phyloP scores from a whole-genome alignment of 2,329 filamentous ascomycete species.

The Nemania abortiva region DNA sequence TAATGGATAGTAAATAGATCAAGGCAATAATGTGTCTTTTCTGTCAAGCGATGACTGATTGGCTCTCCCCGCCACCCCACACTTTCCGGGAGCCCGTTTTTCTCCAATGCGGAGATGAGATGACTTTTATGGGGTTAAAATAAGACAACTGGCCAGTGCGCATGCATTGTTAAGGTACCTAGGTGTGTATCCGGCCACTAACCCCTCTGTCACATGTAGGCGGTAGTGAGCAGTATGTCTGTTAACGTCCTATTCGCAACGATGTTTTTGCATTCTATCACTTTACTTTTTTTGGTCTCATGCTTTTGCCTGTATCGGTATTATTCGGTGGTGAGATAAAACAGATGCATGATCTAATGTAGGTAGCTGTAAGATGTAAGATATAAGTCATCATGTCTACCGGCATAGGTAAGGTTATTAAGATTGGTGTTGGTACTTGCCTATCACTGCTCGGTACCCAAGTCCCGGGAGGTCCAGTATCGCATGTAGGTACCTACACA shows the following conservation, averaged over 20 bases:
- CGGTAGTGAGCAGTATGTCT: not conserved
- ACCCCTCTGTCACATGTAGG: conserved; percentile 25
- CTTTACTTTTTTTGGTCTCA: no score
- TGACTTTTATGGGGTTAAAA: conserved; percentile 17
- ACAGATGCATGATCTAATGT: not conserved
- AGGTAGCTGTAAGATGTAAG: not conserved
- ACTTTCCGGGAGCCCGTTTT: conserved; percentile 42
- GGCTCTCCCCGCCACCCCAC: conserved; percentile 48
- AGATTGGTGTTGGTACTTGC: not conserved
- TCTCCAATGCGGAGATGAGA: conserved; percentile 57
- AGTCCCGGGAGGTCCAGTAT: not conserved
- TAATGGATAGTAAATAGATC: not conserved
- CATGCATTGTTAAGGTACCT: conserved; percentile 8
- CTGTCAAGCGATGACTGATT: conserved; percentile 20
- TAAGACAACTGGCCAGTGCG: conserved; percentile 20
- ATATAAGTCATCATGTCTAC: not conserved
- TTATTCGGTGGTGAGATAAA: not conserved
- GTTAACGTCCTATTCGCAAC: not conserved
- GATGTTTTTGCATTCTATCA: no score
- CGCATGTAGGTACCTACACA: conserved; percentile 2
- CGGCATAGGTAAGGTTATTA: not conserved
- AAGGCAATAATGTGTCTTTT: not conserved
- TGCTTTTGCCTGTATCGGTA: not conserved
- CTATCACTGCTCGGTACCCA: conserved; percentile 9
- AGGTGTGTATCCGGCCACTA: conserved; percentile 10